These are phyloP conservation scores for Triticum monococcum DNA, from an alignment of 176 grass and related monocot species.

Conservation along the genomic window DNA sequence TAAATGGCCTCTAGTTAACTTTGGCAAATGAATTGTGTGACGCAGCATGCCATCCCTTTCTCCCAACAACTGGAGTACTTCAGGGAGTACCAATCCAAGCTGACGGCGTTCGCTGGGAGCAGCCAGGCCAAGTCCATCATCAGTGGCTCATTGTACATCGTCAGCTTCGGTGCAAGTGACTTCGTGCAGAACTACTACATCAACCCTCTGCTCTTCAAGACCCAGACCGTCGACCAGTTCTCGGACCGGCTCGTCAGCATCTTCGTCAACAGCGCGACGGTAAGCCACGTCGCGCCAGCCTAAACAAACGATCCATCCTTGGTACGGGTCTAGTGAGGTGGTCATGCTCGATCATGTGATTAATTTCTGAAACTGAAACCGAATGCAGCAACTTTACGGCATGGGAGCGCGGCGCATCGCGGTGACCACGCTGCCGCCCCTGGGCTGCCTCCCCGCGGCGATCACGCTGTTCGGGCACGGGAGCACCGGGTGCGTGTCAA, in stretches of 20 bases:
- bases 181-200: slow-evolving; percentile 97
- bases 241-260: slow-evolving; percentile 62
- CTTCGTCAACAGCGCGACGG: slow-evolving; percentile 56
- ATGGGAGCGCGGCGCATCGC: slow-evolving; percentile 81
- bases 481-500: slow-evolving; percentile 45
- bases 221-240: slow-evolving; percentile 67
- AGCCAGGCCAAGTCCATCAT: slow-evolving; percentile 54
- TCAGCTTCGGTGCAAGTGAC: slow-evolving; percentile 77
- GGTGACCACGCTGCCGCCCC: slow-evolving; percentile 75
- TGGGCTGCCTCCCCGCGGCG: slow-evolving; percentile 68
- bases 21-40: slow-evolving; percentile 3
- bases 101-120: slow-evolving; percentile 50
- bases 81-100: slow-evolving; percentile 76
- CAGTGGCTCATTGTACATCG: slow-evolving; percentile 58
- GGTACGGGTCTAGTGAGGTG: neutral
- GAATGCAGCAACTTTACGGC: slow-evolving; percentile 54
- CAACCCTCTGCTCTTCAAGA: slow-evolving; percentile 78
- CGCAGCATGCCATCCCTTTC: slow-evolving; percentile 75
- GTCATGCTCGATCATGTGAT: neutral
- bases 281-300: neutral
- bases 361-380: neutral
- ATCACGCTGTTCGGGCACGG: slow-evolving; percentile 81
- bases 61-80: slow-evolving; percentile 82
- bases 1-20: slow-evolving; percentile 15
- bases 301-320: neutral